Percentiles rank a stretch among this genome's conserved stretches.
These are phyloP conservation scores for Medicago truncatula DNA, from an alignment of 306 rosid genomes.

Conservation along the genomic window MtrunA17r5.0-ANR NC_053043.1:45912501-45913000, in stretches of 20 bases:
- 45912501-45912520: slow-evolving; percentile 77
- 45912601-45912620: slow-evolving; percentile 92
- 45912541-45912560: too few species aligned
- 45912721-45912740: slow-evolving; percentile 80
- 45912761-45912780: slow-evolving; percentile 69
- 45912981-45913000: too few species aligned
- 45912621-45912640: slow-evolving; percentile 88
- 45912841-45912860: slow-evolving; percentile 68
- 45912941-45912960: slow-evolving; percentile 66
- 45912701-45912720: slow-evolving; percentile 57
- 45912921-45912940: slow-evolving; percentile 53
- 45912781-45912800: slow-evolving; percentile 76
- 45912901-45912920: slow-evolving; percentile 51
- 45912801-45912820: slow-evolving; percentile 73
- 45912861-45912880: slow-evolving; percentile 65
- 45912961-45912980: slow-evolving; percentile 33
- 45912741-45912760: slow-evolving; percentile 78
- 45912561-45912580: too few species aligned
- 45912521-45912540: background rate
- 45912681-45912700: slow-evolving; percentile 80
- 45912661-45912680: slow-evolving; percentile 69
- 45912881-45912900: slow-evolving; percentile 70
- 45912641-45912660: slow-evolving; percentile 67
- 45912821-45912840: slow-evolving; percentile 78
- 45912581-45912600: slow-evolving; percentile 52